These are phyloP conservation scores for Haplosporangium sp. DNA, from an alignment of 371 early-diverging fungal genomes.

Conservation along the genomic window DNA sequence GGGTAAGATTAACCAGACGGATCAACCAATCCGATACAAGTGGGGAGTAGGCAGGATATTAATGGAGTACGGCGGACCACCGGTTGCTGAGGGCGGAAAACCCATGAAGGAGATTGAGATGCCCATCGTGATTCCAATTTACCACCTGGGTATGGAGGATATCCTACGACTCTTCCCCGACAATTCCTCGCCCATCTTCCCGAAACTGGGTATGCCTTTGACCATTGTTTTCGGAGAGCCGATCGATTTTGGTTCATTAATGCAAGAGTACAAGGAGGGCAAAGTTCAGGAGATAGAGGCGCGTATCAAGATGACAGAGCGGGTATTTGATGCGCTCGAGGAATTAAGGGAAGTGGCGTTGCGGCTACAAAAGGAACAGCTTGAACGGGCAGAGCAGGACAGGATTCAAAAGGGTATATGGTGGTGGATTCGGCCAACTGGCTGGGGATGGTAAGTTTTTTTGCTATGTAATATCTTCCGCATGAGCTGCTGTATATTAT, in stretches of 20 bases:
- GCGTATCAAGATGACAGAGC: slow-evolving; percentile 67
- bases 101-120: slow-evolving; percentile 55
- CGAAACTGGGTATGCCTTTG: slow-evolving; percentile 59
- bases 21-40: slow-evolving; percentile 77
- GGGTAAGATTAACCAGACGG: slow-evolving; percentile 77
- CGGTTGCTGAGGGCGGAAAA: slow-evolving; percentile 57
- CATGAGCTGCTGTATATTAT: not conserved
- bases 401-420: slow-evolving; percentile 33
- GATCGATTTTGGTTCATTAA: slow-evolving; percentile 69
- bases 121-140: slow-evolving; percentile 55
- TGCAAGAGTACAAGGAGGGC: slow-evolving; percentile 66
- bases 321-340: slow-evolving; percentile 65
- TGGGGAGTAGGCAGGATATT: slow-evolving; percentile 90
- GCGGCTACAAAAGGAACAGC: slow-evolving; percentile 39
- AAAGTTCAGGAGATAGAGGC: slow-evolving; percentile 64
- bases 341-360: slow-evolving; percentile 46
- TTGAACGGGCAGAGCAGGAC: slow-evolving; percentile 24
- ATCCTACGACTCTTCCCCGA: slow-evolving; percentile 57
- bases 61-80: slow-evolving; percentile 74
- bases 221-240: slow-evolving; percentile 76
- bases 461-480: not conserved
- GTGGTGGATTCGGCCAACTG: slow-evolving; percentile 50
- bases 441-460: slow-evolving; percentile 52
- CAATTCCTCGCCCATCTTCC: slow-evolving; percentile 56
- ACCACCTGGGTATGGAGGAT: slow-evolving; percentile 57